Evolutionary conservation across 331 rosid genomes (phyloP).

Genomic region (Malus hybrid): DNA sequence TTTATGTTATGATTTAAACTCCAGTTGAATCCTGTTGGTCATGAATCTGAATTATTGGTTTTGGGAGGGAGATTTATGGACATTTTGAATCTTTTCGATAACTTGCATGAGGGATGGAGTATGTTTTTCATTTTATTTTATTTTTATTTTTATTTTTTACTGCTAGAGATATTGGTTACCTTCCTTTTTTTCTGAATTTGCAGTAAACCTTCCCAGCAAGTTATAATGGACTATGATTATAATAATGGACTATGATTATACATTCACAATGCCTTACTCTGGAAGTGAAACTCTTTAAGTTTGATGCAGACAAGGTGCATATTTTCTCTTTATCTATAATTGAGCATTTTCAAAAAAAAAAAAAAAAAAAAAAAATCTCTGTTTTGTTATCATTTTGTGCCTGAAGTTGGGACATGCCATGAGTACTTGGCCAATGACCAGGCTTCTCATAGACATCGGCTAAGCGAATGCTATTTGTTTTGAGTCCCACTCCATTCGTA

Average conservation of each 20-base stretch:
- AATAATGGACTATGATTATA: constrained; percentile 90
- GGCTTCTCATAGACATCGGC: neutral
- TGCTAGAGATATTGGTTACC: constrained; percentile 5
- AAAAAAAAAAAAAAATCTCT: neutral
- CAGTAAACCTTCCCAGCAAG: constrained; percentile 88
- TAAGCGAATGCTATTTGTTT: neutral
- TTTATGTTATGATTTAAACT: neutral
- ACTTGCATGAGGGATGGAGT: neutral
- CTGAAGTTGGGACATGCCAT: neutral
- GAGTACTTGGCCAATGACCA: neutral
- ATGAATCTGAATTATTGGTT: neutral
- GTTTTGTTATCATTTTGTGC: neutral
- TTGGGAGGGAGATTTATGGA: neutral
- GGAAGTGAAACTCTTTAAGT: constrained; percentile 69
- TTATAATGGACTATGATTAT: no score
- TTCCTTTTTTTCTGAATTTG: constrained; percentile 26
- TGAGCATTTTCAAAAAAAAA: no score
- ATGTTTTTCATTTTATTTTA: neutral
- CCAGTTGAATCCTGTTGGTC: neutral
- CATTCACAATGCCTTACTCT: constrained; percentile 83
- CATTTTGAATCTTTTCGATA: neutral
- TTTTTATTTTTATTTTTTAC: neutral
- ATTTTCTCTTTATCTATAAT: constrained; percentile 5
- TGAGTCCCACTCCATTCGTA: neutral
- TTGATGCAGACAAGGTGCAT: constrained; percentile 45